Evolutionary conservation across 176 grass and related monocot species (phyloP).

Genomic region (Triticum monococcum): DNA sequence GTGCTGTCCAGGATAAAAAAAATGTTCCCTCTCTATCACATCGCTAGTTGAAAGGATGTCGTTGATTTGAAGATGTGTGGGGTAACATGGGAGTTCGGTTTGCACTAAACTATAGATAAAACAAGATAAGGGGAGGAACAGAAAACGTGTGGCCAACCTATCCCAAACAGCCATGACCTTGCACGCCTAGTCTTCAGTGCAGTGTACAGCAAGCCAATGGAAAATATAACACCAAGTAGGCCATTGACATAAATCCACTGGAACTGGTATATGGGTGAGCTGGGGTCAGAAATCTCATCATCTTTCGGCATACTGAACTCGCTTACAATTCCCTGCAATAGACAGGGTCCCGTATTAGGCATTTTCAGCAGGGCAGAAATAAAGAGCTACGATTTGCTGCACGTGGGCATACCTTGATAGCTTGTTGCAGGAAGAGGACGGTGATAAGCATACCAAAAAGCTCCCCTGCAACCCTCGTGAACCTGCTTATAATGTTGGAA

Average conservation of each 20-base stretch:
- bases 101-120: background rate
- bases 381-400: background rate
- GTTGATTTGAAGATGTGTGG: background rate
- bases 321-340: constrained; percentile 61
- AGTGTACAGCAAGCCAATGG: constrained; percentile 72
- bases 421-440: constrained; percentile 88
- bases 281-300: constrained; percentile 31
- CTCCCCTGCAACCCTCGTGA: constrained; percentile 94
- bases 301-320: constrained; percentile 73
- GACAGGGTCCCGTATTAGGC: background rate
- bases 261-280: constrained; percentile 46
- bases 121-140: background rate
- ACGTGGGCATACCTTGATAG: constrained; percentile 62
- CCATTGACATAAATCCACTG: constrained; percentile 88
- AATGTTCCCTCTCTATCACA: background rate
- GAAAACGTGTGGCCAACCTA: constrained; percentile 48
- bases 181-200: constrained; percentile 62
- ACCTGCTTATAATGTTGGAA: constrained; percentile 77
- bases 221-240: constrained; percentile 74
- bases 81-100: background rate
- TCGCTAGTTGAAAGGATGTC: background rate
- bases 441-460: constrained; percentile 97
- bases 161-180: constrained; percentile 69
- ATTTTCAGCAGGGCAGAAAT: background rate
- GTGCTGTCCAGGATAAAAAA: background rate